Percentiles rank a stretch among this genome's conserved stretches.
Evolutionary conservation across 2,329 filamentous ascomycete species (phyloP).

Genomic region (Penicillium sp.): DNA sequence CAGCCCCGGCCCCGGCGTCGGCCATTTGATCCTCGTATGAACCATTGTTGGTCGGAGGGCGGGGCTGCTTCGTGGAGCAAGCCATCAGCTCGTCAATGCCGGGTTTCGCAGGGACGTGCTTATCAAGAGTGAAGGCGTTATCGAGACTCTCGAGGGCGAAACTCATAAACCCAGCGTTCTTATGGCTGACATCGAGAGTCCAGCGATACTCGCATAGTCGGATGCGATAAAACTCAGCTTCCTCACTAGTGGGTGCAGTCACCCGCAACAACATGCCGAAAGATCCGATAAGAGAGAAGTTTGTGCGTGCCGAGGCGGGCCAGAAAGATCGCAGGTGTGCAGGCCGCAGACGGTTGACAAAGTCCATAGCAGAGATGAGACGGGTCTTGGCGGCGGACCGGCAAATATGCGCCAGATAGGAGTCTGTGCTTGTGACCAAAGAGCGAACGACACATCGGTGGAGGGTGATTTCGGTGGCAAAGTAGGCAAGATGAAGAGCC

Average conservation of each 20-base stretch:
- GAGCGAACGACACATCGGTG: constrained; percentile 87
- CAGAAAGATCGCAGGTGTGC: constrained; percentile 86
- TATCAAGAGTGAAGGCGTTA: constrained; percentile 62
- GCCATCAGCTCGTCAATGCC: constrained; percentile 47
- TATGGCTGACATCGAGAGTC: constrained; percentile 82
- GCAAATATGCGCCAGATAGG: constrained; percentile 85
- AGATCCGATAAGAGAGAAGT: constrained; percentile 90
- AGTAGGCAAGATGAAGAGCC: constrained; percentile 85
- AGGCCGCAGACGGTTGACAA: constrained; percentile 85
- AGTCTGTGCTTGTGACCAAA: constrained; percentile 57
- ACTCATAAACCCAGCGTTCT: constrained; percentile 52
- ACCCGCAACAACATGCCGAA: constrained; percentile 88
- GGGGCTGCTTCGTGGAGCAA: constrained; percentile 22
- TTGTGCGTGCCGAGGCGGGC: constrained; percentile 52
- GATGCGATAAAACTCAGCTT: constrained; percentile 86
- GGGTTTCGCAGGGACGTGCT: constrained; percentile 65
- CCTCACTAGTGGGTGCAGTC: constrained; percentile 77
- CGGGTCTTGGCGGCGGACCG: constrained; percentile 89
- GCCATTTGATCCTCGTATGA: constrained; percentile 27
- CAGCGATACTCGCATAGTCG: constrained; percentile 85
- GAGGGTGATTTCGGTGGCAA: constrained; percentile 87
- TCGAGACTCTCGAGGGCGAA: constrained; percentile 76
- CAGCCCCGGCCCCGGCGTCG: constrained; percentile 18
- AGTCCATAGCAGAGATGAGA: constrained; percentile 93
- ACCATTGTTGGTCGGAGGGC: constrained; percentile 10